A percentile compares a stretch with the other conserved stretches of the same genome.
These are phyloP conservation scores for Glebionis coronaria DNA, from an alignment of 129 eudicot genomes.

Conservation along the genomic window DNA sequence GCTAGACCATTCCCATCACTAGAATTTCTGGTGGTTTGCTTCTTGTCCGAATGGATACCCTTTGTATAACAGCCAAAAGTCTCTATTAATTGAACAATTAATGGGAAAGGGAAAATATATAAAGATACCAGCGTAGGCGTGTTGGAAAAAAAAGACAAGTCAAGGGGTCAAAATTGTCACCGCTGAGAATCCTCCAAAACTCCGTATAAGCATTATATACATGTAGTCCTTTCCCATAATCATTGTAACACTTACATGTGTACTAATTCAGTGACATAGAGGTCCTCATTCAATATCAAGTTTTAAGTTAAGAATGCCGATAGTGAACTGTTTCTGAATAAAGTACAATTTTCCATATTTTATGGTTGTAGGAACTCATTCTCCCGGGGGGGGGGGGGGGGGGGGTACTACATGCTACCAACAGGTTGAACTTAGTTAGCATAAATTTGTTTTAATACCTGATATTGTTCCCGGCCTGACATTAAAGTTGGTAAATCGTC, in stretches of 20 bases:
- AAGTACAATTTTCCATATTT: no score
- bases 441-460: no score
- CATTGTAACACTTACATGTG: slow-evolving; percentile 13
- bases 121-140: neutral
- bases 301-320: no score
- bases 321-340: no score
- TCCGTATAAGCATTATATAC: neutral
- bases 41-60: slow-evolving; percentile 35
- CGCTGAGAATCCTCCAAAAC: neutral
- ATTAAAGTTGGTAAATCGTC: no score
- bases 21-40: slow-evolving; percentile 16
- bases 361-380: no score
- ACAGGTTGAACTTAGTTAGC: no score
- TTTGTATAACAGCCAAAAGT: slow-evolving; percentile 26
- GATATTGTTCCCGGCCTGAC: no score
- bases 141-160: neutral
- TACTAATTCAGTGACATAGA: neutral
- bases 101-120: neutral
- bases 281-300: no score
- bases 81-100: slow-evolving; percentile 1
- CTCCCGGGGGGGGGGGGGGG: no score
- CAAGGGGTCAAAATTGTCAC: neutral
- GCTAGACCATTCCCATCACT: slow-evolving; percentile 18
- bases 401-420: no score
- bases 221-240: neutral